Evolutionary conservation across 2,329 filamentous ascomycete species (phyloP), one percentile per base, ranked within the genome.

Genomic region (Calonectria montana): DNA sequence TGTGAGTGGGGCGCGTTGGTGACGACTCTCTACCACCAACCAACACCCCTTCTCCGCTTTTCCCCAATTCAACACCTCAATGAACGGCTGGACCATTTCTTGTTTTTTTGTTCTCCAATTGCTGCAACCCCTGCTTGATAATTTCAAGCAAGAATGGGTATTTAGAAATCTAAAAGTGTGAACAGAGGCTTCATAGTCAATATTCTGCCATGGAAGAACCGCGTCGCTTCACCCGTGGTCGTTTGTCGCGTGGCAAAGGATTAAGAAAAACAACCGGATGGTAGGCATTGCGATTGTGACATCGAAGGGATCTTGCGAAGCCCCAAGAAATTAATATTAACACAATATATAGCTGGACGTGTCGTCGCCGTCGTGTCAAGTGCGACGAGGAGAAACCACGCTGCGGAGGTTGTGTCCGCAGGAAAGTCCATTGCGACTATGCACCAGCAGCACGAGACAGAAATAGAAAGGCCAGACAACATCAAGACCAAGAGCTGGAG

Each of bases 321-420:
- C 6, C 9, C 47, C 16, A 13, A 43, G 5, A 0, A 47, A n/a
- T 7, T 16, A n/a, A 7, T 45, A 12, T 9, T 45, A n/a, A 29
- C 13, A 18, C 2, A 62, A 9, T 16, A 12, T 16, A 2, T 7
- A 73, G 72, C 21, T 27, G 69, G 25, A 72, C 63, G 9, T 73
- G 69, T n/a, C 69, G 72, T 45, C 69, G 66, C 27, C 53, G 72
- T 18, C 72, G 59, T 41, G 66, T 73, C 27, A 69, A 66, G 15
- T 73, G 72, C 25, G 66, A 73, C 23, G 72, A 73, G 47, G 55
- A 16, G 35, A 70, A 69, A 12, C 67, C 72, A 2, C 31, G 27
- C 47, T 74, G 72, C 27, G 63, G 69, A 53, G 55, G 53, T 15
- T 68, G 69, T 75, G 4, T 78, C 37, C 50, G 39, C 77, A 57